phyloP scores from a whole-genome alignment of 345 rosid genomes.

The Heritiera littoralis region DNA sequence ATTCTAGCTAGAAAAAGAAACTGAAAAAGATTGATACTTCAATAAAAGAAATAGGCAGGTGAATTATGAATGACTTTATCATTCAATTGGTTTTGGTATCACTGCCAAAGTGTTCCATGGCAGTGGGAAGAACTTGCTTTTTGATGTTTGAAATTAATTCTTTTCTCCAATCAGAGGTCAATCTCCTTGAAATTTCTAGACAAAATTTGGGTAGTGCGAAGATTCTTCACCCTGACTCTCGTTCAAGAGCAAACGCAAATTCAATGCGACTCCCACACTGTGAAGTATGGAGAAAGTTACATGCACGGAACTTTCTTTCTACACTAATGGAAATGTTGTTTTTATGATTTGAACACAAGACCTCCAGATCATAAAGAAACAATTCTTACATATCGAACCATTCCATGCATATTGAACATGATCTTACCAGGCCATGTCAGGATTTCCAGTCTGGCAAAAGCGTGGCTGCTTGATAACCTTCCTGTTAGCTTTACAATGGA shows the following conservation, averaged over 20 bases:
- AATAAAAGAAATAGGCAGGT: neutral
- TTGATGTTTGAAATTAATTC: neutral
- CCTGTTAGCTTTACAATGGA: conserved; percentile 60
- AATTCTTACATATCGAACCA: too few species aligned
- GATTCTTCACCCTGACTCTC: neutral
- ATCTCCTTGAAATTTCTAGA: neutral
- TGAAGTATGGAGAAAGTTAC: too few species aligned
- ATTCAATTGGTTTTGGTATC: conserved; percentile 33
- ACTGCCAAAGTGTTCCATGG: neutral
- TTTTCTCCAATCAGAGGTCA: conserved; percentile 2
- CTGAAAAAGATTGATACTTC: conserved; percentile 8
- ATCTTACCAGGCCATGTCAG: conserved; percentile 79
- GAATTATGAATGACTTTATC: conserved; percentile 23
- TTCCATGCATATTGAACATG: neutral
- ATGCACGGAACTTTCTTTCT: too few species aligned
- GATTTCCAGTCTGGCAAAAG: conserved; percentile 64
- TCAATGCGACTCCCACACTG: too few species aligned
- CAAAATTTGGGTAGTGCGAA: neutral
- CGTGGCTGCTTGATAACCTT: conserved; percentile 55
- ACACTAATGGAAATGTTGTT: too few species aligned
- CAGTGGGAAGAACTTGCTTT: conserved; percentile 12
- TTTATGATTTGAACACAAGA: too few species aligned
- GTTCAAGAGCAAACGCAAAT: too few species aligned
- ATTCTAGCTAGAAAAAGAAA: neutral
- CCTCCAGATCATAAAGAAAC: too few species aligned